These are phyloP conservation scores for Musa schizocarpa DNA, from an alignment of 176 grass and related monocot genomes.

Conservation along the genomic window DNA sequence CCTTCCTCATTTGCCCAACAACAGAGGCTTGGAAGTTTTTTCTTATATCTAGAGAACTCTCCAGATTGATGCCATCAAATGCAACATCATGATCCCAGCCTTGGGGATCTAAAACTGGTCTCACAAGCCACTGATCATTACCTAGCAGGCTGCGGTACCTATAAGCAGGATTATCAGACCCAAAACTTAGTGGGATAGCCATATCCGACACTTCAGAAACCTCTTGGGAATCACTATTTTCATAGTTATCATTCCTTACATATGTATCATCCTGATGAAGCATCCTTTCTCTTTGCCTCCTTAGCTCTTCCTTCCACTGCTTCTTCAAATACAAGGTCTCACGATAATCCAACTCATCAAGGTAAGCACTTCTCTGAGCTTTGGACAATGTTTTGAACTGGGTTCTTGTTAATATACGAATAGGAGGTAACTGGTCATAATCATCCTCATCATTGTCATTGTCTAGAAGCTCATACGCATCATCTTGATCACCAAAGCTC, in stretches of 20 bases:
- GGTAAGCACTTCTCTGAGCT: conserved; percentile 73
- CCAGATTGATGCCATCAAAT: conserved; percentile 80
- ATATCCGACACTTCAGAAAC: conserved; percentile 67
- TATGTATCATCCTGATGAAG: conserved; percentile 22
- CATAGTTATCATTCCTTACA: conserved; percentile 30
- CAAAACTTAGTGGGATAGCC: conserved; percentile 76
- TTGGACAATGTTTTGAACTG: conserved; percentile 65
- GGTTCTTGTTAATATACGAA: conserved; percentile 66
- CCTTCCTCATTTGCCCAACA: conserved; percentile 74
- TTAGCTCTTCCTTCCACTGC: conserved; percentile 67
- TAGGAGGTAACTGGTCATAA: conserved; percentile 80
- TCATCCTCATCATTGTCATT: conserved; percentile 77
- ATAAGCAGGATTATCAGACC: conserved; percentile 48
- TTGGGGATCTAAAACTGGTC: conserved; percentile 83
- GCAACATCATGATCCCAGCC: conserved; percentile 97
- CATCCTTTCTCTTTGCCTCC: conserved; percentile 45
- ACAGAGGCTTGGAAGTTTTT: conserved; percentile 45
- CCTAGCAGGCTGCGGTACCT: conserved; percentile 58
- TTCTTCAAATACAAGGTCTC: conserved; percentile 91
- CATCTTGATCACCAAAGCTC: conserved; percentile 20
- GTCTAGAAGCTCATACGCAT: conserved; percentile 41
- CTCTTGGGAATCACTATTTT: conserved; percentile 42
- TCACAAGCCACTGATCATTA: conserved; percentile 51
- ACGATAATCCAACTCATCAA: conserved; percentile 90
- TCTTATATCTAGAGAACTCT: conserved; percentile 36